Percentiles rank a stretch among this genome's conserved stretches.
Evolutionary conservation across 192 early-diverging fungal species (phyloP).

Genomic region (Podila horticola): DNA sequence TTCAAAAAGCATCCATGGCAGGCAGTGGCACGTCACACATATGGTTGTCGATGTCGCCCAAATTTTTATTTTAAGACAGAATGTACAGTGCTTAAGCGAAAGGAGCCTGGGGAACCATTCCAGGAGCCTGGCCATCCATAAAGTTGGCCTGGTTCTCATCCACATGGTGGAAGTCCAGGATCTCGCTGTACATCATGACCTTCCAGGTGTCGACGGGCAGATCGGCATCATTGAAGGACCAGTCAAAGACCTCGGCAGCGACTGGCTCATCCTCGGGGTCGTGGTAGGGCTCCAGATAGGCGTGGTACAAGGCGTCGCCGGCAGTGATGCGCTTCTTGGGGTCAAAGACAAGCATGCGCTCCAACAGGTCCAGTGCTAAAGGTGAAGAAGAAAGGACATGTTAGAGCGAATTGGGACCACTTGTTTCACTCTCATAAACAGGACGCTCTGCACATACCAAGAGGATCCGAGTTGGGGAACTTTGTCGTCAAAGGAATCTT

Average conservation of each 20-base stretch:
- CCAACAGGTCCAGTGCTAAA: conserved; percentile 86
- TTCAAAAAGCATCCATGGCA: no score
- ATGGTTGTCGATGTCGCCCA: no score
- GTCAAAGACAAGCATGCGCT: conserved; percentile 94
- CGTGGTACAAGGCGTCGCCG: conserved; percentile 86
- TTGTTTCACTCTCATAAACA: neutral
- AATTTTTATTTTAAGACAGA: neutral
- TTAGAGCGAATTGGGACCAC: neutral
- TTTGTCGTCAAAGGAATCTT: conserved; percentile 83
- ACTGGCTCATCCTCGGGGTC: conserved; percentile 91
- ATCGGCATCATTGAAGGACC: conserved; percentile 95
- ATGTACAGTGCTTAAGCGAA: conserved; percentile 2
- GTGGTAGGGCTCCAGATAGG: conserved; percentile 91
- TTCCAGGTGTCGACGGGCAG: conserved; percentile 89
- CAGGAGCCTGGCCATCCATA: conserved; percentile 18
- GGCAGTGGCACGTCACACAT: no score
- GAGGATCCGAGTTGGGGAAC: conserved; percentile 83
- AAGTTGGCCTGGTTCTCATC: conserved; percentile 24
- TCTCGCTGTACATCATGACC: conserved; percentile 90
- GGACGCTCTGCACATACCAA: conserved; percentile 47
- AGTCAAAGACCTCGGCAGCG: conserved; percentile 86
- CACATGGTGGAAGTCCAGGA: conserved; percentile 62
- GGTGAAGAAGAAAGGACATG: neutral
- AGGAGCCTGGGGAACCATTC: conserved; percentile 8
- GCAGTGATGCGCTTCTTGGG: conserved; percentile 91